Evolutionary conservation across 2,329 filamentous ascomycete genomes (phyloP), one percentile per base, ranked within the genome.

Genomic region (Paecilomyces fulvus): DNA sequence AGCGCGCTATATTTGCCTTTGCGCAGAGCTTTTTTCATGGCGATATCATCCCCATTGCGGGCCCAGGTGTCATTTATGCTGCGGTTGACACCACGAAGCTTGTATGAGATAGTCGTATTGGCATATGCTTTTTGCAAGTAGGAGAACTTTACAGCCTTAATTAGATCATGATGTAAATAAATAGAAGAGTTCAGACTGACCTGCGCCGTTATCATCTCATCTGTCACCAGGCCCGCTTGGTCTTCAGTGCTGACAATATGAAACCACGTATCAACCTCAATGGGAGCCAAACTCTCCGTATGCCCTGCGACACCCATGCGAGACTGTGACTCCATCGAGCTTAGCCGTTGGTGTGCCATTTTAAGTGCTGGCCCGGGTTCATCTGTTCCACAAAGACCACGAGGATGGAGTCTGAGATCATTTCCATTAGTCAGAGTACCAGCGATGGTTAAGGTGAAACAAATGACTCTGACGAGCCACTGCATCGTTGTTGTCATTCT

Each of bases 51-150:
- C 23, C 66, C 67, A 55, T 76, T 78, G 31, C 71, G 73, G 30
- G 82, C 80, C 82, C 82, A 84, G 50, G 70, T 70, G 61, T 81
- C 76, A 69, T 83, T 83, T 56, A 75, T 70, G 33, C 74, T 80
- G 61, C 76, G 80, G 23, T 75, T 77, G 30, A 79, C 72, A 57
- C 77, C 75, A 54, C 71, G 62, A 9, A 83, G 73, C 30, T 69
- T 73, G 72, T 82, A 84, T 8, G 65, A 67, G 61, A 84, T 79
- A 56, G 73, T 73, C 3, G 71, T 64, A 52, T 71, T 67, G 46
- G 62, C 58, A 69, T 81, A 80, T 46, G 75, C 70, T 33, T 73
- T 68, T 70, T 80, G 80, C 8, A 76, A 63, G 46, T 71, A 70
- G 9, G 63, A 63, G 54, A 73, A 51, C 71, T 73, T 55, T 20